Evolutionary conservation across 192 early-diverging fungal genomes (phyloP).

Genomic region (Chytriomyces sp.): DNA sequence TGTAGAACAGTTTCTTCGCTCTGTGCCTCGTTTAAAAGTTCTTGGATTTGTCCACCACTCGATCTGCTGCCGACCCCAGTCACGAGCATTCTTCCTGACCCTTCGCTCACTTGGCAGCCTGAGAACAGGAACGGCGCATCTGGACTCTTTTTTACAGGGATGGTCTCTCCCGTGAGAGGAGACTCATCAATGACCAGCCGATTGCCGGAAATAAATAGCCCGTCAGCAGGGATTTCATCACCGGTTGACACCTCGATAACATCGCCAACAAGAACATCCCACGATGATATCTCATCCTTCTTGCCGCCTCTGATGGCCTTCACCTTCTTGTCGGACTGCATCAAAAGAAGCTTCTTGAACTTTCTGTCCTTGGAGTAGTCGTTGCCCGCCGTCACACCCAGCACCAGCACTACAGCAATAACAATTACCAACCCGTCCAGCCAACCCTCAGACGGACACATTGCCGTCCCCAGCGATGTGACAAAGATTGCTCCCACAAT

Average conservation of each 20-base stretch:
- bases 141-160: slow-evolving; percentile 57
- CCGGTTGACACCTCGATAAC: slow-evolving; percentile 60
- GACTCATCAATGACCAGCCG: slow-evolving; percentile 64
- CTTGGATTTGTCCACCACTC: slow-evolving; percentile 65
- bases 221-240: slow-evolving; percentile 67
- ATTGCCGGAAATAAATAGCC: slow-evolving; percentile 58
- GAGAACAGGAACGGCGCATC: slow-evolving; percentile 62
- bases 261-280: slow-evolving; percentile 64
- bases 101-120: slow-evolving; percentile 64
- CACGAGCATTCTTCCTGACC: slow-evolving; percentile 57
- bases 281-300: slow-evolving; percentile 59
- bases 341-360: slow-evolving; percentile 63
- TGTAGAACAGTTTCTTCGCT: slow-evolving; percentile 64
- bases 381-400: slow-evolving; percentile 64
- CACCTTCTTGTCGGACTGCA: slow-evolving; percentile 61
- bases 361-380: slow-evolving; percentile 66
- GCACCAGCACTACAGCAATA: slow-evolving; percentile 61
- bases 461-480: slow-evolving; percentile 55
- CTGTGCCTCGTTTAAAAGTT: slow-evolving; percentile 61
- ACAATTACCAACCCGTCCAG: slow-evolving; percentile 64
- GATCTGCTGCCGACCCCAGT: slow-evolving; percentile 59
- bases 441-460: slow-evolving; percentile 57
- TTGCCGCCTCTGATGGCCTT: slow-evolving; percentile 60
- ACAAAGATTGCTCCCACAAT: slow-evolving; percentile 61
- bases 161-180: slow-evolving; percentile 64